phyloP scores from a whole-genome alignment of 495 filamentous ascomycete species.

The Thozetella sp. region DNA sequence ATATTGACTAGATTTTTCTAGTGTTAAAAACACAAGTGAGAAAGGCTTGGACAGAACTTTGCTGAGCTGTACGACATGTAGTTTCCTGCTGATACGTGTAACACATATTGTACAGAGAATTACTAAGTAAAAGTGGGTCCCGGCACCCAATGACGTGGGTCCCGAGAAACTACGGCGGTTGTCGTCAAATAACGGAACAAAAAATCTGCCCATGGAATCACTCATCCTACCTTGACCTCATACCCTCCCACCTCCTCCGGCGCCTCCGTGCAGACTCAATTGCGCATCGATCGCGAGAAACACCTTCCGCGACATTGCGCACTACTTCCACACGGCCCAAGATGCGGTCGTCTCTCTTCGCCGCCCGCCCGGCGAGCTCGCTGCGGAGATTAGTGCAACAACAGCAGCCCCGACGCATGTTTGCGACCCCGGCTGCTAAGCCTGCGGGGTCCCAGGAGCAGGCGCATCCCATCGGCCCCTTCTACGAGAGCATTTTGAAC shows the following conservation, averaged over 20 bases:
- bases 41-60: too few species aligned
- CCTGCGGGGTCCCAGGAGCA: constrained; percentile 21
- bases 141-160: not conserved
- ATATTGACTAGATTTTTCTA: too few species aligned
- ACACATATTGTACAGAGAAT: too few species aligned
- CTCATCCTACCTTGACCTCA: not conserved
- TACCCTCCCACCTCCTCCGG: not conserved
- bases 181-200: constrained; percentile 2
- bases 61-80: too few species aligned
- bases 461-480: constrained; percentile 35
- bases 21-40: too few species aligned
- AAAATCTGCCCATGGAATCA: constrained; percentile 1
- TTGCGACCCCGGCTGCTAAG: constrained; percentile 14
- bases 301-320: not conserved
- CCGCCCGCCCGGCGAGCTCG: constrained; percentile 20
- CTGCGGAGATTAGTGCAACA: constrained; percentile 18
- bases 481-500: constrained; percentile 47
- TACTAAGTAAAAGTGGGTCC: not conserved
- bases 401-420: constrained; percentile 15
- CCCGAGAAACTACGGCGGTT: not conserved
- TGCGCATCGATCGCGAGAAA: not conserved
- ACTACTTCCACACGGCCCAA: constrained; percentile 1
- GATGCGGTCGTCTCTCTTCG: constrained; percentile 25
- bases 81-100: too few species aligned
- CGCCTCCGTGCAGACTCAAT: not conserved